A percentile compares a stretch with the other conserved stretches of the same genome.
phyloP scores from a whole-genome alignment of 371 early-diverging fungal species.

The Mucor velutinosus region DNA sequence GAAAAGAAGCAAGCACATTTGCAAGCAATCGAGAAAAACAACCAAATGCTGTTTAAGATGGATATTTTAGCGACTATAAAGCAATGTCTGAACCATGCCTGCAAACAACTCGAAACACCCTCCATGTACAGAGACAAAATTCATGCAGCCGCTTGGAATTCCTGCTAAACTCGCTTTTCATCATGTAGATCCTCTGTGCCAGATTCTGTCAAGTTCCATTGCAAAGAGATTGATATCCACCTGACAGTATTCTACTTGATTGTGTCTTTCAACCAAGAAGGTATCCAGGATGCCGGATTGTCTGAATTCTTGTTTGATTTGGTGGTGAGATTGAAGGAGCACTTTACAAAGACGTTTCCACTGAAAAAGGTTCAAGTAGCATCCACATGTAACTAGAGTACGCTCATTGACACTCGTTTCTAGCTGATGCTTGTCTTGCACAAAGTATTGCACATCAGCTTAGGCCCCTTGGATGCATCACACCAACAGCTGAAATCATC shows the following conservation, averaged over 20 bases:
- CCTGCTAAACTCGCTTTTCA: neutral
- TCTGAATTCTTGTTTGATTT: slow-evolving; percentile 63
- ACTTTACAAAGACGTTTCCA: slow-evolving; percentile 74
- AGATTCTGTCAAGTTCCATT: slow-evolving; percentile 25
- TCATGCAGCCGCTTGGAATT: neutral
- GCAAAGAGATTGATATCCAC: slow-evolving; percentile 62
- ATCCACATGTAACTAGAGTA: neutral
- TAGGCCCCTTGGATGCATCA: slow-evolving; percentile 60
- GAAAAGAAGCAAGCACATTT: slow-evolving; percentile 42
- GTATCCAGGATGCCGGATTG: slow-evolving; percentile 29
- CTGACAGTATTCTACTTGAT: slow-evolving; percentile 64
- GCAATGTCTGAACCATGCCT: slow-evolving; percentile 50
- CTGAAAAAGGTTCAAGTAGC: slow-evolving; percentile 73
- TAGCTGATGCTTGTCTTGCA: slow-evolving; percentile 70
- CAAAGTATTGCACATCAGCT: slow-evolving; percentile 66
- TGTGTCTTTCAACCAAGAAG: slow-evolving; percentile 43
- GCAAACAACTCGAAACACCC: slow-evolving; percentile 24
- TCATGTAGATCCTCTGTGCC: neutral
- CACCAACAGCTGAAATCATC: slow-evolving; percentile 44
- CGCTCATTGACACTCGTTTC: neutral
- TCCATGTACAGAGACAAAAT: slow-evolving; percentile 15
- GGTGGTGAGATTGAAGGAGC: slow-evolving; percentile 69
- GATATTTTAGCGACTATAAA: slow-evolving; percentile 56
- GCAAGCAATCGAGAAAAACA: slow-evolving; percentile 51
- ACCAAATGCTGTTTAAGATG: slow-evolving; percentile 40